Evolutionary conservation across 1,284 basidiomycete genomes (phyloP).

Genomic region (Cryptococcus maquisensis): DNA sequence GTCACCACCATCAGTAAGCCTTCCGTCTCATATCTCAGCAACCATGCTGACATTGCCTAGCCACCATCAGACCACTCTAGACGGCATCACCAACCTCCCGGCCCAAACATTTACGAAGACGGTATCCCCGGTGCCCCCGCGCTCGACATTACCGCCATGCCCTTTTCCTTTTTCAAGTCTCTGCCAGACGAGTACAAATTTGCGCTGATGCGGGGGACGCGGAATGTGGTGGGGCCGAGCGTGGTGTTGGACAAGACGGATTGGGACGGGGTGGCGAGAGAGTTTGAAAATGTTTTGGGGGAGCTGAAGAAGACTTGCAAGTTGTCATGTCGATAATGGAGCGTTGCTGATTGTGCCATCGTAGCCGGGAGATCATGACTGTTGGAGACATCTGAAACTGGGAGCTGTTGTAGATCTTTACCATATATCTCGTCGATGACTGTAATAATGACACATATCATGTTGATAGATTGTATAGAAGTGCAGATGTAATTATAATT

Average conservation of each 20-base stretch:
- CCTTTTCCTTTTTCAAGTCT: slow-evolving; percentile 7
- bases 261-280: slow-evolving; percentile 8
- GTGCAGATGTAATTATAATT: background rate
- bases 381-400: background rate
- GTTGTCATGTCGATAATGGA: background rate
- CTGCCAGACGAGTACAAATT: slow-evolving; percentile 12
- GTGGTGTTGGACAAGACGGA: slow-evolving; percentile 1
- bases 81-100: background rate
- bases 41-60: background rate
- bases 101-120: slow-evolving; percentile 4
- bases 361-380: background rate
- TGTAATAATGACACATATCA: too few relatives aligned
- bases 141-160: slow-evolving; percentile 11
- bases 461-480: background rate
- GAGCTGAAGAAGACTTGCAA: slow-evolving; percentile 1
- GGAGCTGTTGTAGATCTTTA: background rate
- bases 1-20: background rate
- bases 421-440: too few relatives aligned
- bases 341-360: background rate
- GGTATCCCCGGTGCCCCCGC: slow-evolving; percentile 5
- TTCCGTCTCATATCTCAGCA: background rate
- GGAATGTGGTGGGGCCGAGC: background rate
- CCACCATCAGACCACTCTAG: background rate
- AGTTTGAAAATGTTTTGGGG: slow-evolving; percentile 5
- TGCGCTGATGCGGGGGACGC: slow-evolving; percentile 6